Evolutionary conservation across 345 rosid species (phyloP).

Genomic region (Clausena lansium): DNA sequence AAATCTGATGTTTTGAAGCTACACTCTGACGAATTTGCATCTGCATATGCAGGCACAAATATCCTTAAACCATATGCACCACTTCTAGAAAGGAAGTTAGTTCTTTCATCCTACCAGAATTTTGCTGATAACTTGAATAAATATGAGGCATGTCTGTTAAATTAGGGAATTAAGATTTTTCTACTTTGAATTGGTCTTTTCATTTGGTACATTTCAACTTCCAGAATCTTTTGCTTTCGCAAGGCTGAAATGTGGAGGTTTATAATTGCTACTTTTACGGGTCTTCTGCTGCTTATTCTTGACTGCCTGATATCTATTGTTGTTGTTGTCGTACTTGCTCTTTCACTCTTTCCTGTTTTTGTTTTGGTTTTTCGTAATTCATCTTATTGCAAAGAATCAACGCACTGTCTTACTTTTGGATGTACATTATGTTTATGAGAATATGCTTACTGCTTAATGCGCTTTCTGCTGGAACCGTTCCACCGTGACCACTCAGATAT

Average conservation of each 20-base stretch:
- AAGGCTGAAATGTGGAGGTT: not conserved
- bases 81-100: not conserved
- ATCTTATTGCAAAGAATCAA: not conserved
- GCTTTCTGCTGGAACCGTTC: not conserved
- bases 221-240: not conserved
- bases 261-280: not conserved
- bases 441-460: not conserved
- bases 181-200: not conserved
- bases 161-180: not conserved
- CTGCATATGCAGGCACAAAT: not conserved
- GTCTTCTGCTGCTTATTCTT: not conserved
- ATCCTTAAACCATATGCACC: not conserved
- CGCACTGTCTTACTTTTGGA: not conserved
- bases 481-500: not conserved
- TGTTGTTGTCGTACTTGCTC: not conserved
- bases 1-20: not conserved
- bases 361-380: not conserved
- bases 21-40: not conserved
- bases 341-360: not conserved
- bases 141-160: not conserved
- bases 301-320: not conserved
- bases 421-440: not conserved
- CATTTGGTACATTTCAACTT: not conserved
- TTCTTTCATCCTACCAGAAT: not conserved
- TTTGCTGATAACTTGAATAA: not conserved